A percentile compares a stretch with the other conserved stretches of the same genome.
These are phyloP conservation scores for Vitis hybrid DNA, from an alignment of 177 flowering plant species.

Conservation along the genomic window DNA sequence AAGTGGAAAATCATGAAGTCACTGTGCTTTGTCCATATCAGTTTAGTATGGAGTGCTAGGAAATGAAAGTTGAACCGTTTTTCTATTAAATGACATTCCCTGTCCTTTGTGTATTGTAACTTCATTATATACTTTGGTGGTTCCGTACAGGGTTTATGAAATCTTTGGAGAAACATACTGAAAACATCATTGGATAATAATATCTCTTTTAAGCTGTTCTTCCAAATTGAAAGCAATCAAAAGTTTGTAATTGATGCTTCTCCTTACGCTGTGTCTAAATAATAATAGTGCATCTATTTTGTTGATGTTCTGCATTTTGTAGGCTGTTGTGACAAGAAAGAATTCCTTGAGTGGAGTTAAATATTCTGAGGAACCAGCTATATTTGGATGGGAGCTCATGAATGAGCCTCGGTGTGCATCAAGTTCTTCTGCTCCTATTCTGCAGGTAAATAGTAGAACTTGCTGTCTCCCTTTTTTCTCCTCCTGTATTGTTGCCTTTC, in stretches of 20 bases:
- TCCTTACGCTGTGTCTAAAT: neutral
- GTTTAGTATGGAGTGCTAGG: neutral
- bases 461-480: neutral
- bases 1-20: neutral
- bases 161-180: no score
- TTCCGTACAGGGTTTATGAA: no score
- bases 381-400: constrained; percentile 75
- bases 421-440: constrained; percentile 42
- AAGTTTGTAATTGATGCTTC: neutral
- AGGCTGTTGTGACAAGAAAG: constrained; percentile 57
- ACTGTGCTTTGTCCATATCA: neutral
- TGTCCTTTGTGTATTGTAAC: no score
- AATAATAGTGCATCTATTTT: neutral
- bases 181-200: no score
- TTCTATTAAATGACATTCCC: no score
- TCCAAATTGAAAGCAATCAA: neutral
- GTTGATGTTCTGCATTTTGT: constrained; percentile 13
- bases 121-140: no score
- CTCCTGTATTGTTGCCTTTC: neutral
- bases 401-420: constrained; percentile 64
- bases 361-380: constrained; percentile 61
- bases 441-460: constrained; percentile 39
- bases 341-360: constrained; percentile 47
- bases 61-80: no score
- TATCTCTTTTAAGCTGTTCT: no score